These are phyloP conservation scores for Coemansia sp. DNA, from an alignment of 192 early-diverging fungal species.

Conservation along the genomic window DNA sequence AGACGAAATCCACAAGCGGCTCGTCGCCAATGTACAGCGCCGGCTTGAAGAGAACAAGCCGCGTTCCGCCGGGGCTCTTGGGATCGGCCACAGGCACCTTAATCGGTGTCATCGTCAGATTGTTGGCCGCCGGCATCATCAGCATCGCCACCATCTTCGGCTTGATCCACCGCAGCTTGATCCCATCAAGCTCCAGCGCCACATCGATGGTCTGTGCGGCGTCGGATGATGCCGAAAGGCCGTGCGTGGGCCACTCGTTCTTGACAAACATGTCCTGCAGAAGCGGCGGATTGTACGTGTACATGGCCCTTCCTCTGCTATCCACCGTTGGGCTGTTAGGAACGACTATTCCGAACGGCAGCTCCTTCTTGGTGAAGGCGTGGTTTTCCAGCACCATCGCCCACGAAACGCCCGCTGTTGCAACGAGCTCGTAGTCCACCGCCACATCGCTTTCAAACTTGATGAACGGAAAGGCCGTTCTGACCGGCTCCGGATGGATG, in stretches of 20 bases:
- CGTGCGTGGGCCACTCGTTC: background rate
- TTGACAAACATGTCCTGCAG: constrained; percentile 10
- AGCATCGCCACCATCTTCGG: constrained; percentile 1
- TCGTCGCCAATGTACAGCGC: background rate
- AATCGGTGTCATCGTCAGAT: constrained; percentile 1
- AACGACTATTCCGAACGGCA: background rate
- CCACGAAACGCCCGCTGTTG: constrained; percentile 11
- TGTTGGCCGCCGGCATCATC: constrained; percentile 3
- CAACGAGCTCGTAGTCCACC: constrained; percentile 5
- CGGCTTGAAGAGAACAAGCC: background rate
- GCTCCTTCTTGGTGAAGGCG: background rate
- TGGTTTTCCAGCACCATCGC: constrained; percentile 20
- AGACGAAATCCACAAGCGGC: background rate
- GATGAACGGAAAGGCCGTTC: background rate
- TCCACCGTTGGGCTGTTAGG: background rate
- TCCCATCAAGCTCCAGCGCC: constrained; percentile 13
- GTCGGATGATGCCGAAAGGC: background rate
- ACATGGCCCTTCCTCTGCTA: background rate
- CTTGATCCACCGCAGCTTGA: constrained; percentile 15
- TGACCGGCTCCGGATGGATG: background rate
- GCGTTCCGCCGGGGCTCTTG: background rate
- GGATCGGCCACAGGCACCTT: background rate
- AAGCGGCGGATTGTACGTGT: constrained; percentile 9
- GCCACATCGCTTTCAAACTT: background rate
- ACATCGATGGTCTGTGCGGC: constrained; percentile 8